Percentiles rank a stretch among this genome's conserved stretches.
These are phyloP conservation scores for Diaporthe citriasiana DNA, from an alignment of 2,329 filamentous ascomycete genomes.

Conservation along the genomic window DNA sequence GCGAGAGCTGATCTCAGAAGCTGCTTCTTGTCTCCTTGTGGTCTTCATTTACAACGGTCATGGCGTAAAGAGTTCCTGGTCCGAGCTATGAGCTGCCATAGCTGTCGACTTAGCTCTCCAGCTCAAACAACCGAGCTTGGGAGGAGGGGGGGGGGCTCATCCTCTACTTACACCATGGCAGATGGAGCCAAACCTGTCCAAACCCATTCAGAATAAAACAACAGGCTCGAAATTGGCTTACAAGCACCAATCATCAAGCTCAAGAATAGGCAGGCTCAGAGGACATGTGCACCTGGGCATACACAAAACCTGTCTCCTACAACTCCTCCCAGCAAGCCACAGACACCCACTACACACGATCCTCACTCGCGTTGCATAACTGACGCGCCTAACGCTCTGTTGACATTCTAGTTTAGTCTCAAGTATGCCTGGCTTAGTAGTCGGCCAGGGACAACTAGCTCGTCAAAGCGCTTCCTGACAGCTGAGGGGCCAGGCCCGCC, in stretches of 20 bases:
- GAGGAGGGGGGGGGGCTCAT: too few relatives aligned
- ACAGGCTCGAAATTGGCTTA: background rate
- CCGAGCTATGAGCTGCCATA: slow-evolving; percentile 5
- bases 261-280: background rate
- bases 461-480: background rate
- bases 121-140: background rate
- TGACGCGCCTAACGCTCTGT: background rate
- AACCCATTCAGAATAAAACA: background rate
- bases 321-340: background rate
- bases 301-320: background rate
- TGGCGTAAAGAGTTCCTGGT: background rate
- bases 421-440: background rate
- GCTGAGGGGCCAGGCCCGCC: background rate
- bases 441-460: background rate
- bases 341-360: background rate
- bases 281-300: too few relatives aligned
- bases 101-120: background rate
- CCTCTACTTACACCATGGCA: too few relatives aligned
- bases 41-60: background rate
- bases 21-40: background rate
- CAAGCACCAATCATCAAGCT: background rate
- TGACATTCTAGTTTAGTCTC: slow-evolving; percentile 7
- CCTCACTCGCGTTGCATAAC: background rate
- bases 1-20: background rate
- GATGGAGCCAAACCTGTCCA: background rate